Base-by-base conservation (phyloP, 2,329 filamentous ascomycete species). In the Boeremia lycopersici region DNA sequence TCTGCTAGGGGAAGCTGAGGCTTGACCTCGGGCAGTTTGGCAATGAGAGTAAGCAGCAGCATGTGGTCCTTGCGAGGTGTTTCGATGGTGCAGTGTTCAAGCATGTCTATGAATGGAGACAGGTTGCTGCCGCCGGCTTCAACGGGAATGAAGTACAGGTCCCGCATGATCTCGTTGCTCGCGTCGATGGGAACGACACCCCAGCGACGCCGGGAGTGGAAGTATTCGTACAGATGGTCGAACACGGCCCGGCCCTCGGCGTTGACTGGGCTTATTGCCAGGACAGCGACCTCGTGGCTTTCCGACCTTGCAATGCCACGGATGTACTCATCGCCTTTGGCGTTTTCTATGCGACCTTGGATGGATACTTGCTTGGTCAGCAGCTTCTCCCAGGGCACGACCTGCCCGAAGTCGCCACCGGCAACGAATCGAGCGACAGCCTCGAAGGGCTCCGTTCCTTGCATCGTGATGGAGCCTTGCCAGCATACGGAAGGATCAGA, bases 61-160 rank as follows among this genome's bases (percentile, higher is more conserved):
- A 95, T 86, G 1, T 90, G 86, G 62, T 96, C 89, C 0, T 86
- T 81, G 13, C 89, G 83, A 2, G 84, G 84, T 54, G 85, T 82
- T 39, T 93, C 90, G 29, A 97, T 84, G 28, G 85, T 85, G 72
- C 93, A 93, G 64, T 93, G 89, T 59, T 91, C 88, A n/a, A 98
- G 83, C 68, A 96, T 89, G 57, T 91, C 85, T 74, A 97, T 86
- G 66, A 97, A 96, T 58, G 93, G 90, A 0, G 95, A 93, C 38
- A 93, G 84, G 43, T 78, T 77, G 30, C 76, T 78, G 44, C 84
- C 84, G 30, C 90, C 91, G 5, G 87, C 83, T 29, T 91, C 85
- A 4, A 98, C 85, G 0, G 95, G 93, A 9, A 97, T 88, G 29
- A 98, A 84, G 73, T 98, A 98, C 1, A 93, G 90, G 70, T 98